Percentiles rank a stretch among this genome's conserved stretches.
phyloP scores from a whole-genome alignment of 306 rosid species.

The Acmispon strigosus region DNA sequence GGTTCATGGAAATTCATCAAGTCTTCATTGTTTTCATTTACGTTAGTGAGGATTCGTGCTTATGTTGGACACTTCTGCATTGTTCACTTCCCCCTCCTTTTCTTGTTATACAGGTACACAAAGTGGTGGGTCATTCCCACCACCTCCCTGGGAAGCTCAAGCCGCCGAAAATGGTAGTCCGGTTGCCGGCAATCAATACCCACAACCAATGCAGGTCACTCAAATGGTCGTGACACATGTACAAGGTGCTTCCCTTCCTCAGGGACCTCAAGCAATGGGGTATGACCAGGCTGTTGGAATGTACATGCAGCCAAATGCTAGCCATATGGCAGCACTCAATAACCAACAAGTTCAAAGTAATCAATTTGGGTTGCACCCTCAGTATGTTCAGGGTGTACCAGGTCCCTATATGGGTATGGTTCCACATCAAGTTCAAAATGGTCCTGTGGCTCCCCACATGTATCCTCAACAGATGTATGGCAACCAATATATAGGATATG shows the following conservation, averaged over 20 bases:
- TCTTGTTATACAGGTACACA: constrained; percentile 45
- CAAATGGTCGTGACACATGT: constrained; percentile 52
- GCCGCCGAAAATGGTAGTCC: constrained; percentile 45
- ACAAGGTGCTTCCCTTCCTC: constrained; percentile 44
- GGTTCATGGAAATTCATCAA: neutral
- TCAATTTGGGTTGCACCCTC: constrained; percentile 52
- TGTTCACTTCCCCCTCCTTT: constrained; percentile 1
- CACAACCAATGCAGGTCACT: constrained; percentile 61
- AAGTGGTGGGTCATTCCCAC: constrained; percentile 68
- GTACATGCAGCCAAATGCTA: constrained; percentile 61
- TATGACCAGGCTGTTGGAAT: constrained; percentile 57
- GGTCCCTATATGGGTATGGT: constrained; percentile 57
- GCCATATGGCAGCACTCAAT: constrained; percentile 49
- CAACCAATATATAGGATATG: constrained; percentile 58
- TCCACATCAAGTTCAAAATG: constrained; percentile 49
- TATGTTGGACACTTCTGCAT: neutral
- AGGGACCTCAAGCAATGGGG: constrained; percentile 53
- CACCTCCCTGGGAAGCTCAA: constrained; percentile 99
- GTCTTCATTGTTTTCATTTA: neutral
- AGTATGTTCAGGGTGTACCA: constrained; percentile 32
- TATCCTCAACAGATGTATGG: constrained; percentile 81
- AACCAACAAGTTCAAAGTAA: constrained; percentile 53
- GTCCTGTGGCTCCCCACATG: constrained; percentile 34
- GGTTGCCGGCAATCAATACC: constrained; percentile 56
- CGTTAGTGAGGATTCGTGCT: too few species aligned